Evolutionary conservation across 1,139 yeast species (phyloP), one percentile per base, ranked within the genome.

Genomic region (Debaryomyces nepalensis): DNA sequence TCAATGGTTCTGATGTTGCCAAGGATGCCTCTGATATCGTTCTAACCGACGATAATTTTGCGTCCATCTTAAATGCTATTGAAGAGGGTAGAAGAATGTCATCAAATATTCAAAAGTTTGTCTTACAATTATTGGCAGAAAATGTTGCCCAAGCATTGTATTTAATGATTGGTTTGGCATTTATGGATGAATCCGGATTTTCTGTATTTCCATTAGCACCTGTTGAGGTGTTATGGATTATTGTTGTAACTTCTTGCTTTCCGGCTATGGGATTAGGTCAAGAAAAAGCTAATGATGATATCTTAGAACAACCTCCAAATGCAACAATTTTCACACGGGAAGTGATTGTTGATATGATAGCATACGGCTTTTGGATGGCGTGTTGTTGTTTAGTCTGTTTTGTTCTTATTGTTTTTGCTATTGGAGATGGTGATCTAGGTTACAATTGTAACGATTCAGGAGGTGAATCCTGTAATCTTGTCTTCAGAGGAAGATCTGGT

Each of bases 81-180:
- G 91, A 85, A 63, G 95, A 87, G 62, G 95, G 95, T 21, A 75
- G 95, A 55, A 75, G 93, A 57, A 87, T 87, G 90, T 76, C 87
- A 42, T 81, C 82, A 42, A 87, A 87, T 57, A 86, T 87, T 54
- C 90, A 86, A 61, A 86, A 87, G 59, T 87, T 87, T 56, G 89
- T 85, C n/a, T 74, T 86, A 46, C 95, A 87, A 61, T 69, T 87
- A 54, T 72, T 87, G 40, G 88, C 90, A 5, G 87, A 84, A 49
- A 87, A 87, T 59, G 87, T 87, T 40, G 89, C 89, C 2, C 91
- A 85, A 58, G 93, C 89, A 0, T 58, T 84, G 24, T 83, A 80
- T 52, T 71, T 86, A 56, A 74, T 85, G 75, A 69, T 84, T 57
- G 93, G 93, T 31, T 73, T 86, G 40, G 89, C 82, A 0, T 86